Percentiles rank a stretch among this genome's conserved stretches.
phyloP scores from a whole-genome alignment of 1,139 yeast species.

The Candida frijolesensis region DNA sequence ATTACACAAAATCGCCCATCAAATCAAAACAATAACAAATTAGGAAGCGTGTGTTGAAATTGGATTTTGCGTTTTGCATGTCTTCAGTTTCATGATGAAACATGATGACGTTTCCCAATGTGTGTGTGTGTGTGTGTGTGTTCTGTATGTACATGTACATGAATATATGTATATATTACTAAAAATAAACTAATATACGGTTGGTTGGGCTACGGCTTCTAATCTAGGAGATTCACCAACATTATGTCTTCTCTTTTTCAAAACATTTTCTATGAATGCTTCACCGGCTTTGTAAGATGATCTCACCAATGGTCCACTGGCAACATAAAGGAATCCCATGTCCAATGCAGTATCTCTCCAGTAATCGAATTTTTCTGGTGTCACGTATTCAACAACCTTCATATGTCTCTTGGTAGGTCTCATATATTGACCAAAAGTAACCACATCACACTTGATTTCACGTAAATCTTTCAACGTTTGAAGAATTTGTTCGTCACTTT shows the following conservation, averaged over 20 bases:
- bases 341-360: conserved; percentile 90
- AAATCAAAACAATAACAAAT: conserved; percentile 3
- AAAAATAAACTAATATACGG: conserved; percentile 3
- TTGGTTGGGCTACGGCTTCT: conserved; percentile 27
- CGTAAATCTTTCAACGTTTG: conserved; percentile 78
- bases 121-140: background rate
- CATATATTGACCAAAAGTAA: conserved; percentile 99
- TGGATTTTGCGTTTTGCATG: background rate
- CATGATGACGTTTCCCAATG: background rate
- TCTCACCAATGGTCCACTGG: conserved; percentile 95
- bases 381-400: conserved; percentile 94
- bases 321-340: conserved; percentile 93
- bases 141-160: background rate
- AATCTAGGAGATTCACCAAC: conserved; percentile 49
- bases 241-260: conserved; percentile 68
- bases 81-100: background rate
- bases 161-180: background rate
- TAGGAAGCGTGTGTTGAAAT: background rate
- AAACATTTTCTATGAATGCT: conserved; percentile 91
- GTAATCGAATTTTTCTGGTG: conserved; percentile 92
- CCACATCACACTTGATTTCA: conserved; percentile 81
- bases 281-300: conserved; percentile 99
- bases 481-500: conserved; percentile 84
- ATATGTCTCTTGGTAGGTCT: conserved; percentile 97
- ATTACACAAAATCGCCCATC: conserved; percentile 1